Evolutionary conservation across 1,284 basidiomycete genomes (phyloP).

Genomic region (Boletus holoroseus): DNA sequence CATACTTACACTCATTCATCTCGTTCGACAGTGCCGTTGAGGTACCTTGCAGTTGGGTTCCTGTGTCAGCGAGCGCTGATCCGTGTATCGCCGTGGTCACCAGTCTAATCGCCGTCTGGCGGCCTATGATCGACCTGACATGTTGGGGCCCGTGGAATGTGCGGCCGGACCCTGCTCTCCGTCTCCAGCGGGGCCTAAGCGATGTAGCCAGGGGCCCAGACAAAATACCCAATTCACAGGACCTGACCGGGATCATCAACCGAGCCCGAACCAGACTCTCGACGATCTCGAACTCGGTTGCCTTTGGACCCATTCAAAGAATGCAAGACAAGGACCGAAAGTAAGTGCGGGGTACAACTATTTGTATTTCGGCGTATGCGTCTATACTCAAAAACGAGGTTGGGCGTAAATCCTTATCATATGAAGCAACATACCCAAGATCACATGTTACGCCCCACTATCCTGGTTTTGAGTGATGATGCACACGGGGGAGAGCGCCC

Average conservation of each 20-base stretch:
- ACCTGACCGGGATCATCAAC: no score
- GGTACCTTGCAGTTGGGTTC: not conserved
- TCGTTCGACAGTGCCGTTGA: not conserved
- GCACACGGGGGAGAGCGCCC: not conserved
- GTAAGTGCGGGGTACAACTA: no score
- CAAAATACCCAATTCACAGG: not conserved
- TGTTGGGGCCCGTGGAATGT: not conserved
- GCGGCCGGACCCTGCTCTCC: not conserved
- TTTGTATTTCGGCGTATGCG: not conserved
- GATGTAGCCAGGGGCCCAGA: not conserved
- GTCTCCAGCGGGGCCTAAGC: not conserved
- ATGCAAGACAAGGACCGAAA: not conserved
- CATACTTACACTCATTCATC: not conserved
- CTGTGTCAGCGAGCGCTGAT: not conserved
- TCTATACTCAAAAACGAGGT: not conserved
- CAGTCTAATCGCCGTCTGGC: not conserved
- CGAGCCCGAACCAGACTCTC: not conserved
- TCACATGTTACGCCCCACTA: not conserved
- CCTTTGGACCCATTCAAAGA: not conserved
- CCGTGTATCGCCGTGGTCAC: not conserved
- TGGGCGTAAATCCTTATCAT: not conserved
- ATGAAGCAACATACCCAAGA: not conserved
- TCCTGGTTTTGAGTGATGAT: not conserved
- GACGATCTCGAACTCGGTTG: not conserved
- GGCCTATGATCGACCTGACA: constrained; percentile 1